A percentile compares a stretch with the other conserved stretches of the same genome.
phyloP scores from a whole-genome alignment of 164 flowering plant genomes.

The Kingdonia uniflora region DNA sequence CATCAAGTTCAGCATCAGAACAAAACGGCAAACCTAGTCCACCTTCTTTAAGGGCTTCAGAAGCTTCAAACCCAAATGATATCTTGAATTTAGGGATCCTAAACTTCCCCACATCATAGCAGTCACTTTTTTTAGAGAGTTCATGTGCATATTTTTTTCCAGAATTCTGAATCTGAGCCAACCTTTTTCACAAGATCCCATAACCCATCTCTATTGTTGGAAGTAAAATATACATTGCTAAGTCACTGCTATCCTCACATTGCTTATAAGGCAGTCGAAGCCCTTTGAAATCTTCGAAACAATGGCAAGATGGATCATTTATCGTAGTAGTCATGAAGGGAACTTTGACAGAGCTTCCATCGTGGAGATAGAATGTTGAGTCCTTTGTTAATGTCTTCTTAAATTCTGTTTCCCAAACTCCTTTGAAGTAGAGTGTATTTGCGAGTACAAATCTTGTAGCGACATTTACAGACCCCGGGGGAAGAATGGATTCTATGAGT shows the following conservation, averaged over 20 bases:
- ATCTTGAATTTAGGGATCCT: conserved; percentile 23
- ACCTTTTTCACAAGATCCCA: conserved; percentile 4
- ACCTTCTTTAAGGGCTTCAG: conserved; percentile 1
- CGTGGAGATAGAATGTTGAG: conserved; percentile 17
- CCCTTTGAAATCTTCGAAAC: conserved; percentile 1
- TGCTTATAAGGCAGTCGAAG: conserved; percentile 12
- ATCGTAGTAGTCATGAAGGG: conserved; percentile 4
- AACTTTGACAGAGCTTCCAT: conserved; percentile 11
- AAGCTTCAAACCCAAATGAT: conserved; percentile 14
- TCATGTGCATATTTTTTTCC: conserved; percentile 4
- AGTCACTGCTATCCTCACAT: background rate
- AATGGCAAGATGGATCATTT: background rate
- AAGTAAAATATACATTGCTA: conserved; percentile 21
- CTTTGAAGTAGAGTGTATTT: conserved; percentile 7
- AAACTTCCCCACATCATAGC: background rate
- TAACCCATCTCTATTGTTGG: conserved; percentile 19
- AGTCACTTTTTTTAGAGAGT: background rate
- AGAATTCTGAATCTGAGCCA: conserved; percentile 7
- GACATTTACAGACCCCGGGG: background rate
- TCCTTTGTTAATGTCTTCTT: conserved; percentile 1
- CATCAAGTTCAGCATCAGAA: background rate
- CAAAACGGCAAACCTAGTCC: conserved; percentile 9
- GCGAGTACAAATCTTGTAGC: background rate
- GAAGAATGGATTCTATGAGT: conserved; percentile 1
- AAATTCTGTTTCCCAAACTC: background rate